Evolutionary conservation across 495 filamentous ascomycete genomes (phyloP), one percentile per base, ranked within the genome.

Genomic region (Lepidopterella palustris): DNA sequence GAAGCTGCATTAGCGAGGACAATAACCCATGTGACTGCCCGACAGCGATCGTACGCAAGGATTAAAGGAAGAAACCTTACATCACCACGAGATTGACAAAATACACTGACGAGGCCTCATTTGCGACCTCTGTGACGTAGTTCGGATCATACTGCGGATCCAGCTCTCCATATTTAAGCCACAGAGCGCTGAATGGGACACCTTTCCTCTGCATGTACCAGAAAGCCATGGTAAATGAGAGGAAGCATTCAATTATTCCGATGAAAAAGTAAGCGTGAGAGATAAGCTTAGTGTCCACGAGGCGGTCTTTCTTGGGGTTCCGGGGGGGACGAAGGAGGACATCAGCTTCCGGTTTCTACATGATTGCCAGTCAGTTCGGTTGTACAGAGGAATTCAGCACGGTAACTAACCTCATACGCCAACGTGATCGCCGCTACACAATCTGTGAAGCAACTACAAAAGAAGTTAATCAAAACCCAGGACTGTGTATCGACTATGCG

Each of bases 11-110:
- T 25, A 40, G 24, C 24, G 13, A 49, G 21, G 25, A 25, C 10
- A 29, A 56, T 5, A 49, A 20, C 18, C 45, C 5, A 9, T 20
- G 5, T 20, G 23, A 18, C 45, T 20, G 18, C 23, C n/a, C 9
- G 15, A 24, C 6, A 18, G 18, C 45, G 18, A 20, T 24, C 45
- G 45, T 8, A 49, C 31, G 31, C 31, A 35, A 35, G 15, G 15
- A 35, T 15, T 15, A 26, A 32, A 29, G 5, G n/a, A 23, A 23
- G 27, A 10, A 25, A 23, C 58, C 76, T 68, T 68, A 80, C 83
- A 86, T 85, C 4, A 87, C 79, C 5, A 90, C 84, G 8, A 90
- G 72, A n/a, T 79, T 87, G 28, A 88, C 79, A 61, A 90, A 89
- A 63, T 89, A 89, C 32, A 89, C 81, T 24, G 79, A 82, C 26